Evolutionary conservation across 192 early-diverging fungal species (phyloP), one percentile per base, ranked within the genome.

Genomic region (Entomortierella parvispora): DNA sequence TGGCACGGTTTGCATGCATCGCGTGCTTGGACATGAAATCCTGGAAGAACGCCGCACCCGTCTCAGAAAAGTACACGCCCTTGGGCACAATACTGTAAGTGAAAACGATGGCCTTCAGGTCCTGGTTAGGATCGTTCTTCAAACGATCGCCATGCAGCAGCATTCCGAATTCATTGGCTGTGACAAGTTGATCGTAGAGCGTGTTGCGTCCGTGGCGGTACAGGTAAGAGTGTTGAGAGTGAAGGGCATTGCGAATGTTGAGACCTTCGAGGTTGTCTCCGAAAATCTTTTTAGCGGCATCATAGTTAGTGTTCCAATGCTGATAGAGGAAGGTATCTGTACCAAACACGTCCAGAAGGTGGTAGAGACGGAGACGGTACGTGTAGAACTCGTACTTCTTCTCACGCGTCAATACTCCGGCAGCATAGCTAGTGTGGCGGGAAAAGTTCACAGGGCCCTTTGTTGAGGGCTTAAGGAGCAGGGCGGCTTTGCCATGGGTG

Each of bases 21-120:
- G 74, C 74, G 20, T 77, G 74, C 42, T 77, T 77, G n/a, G 74
- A 77, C 74, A 77, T 77, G 43, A 77, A 77, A 29, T 77, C 74
- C 48, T 68, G 65, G 48, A 77, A 77, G 61, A 77, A 77, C 5
- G 74, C 74, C 5, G 66, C 43, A 6, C 74, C 74, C 12, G 74
- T 77, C 34, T 77, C 74, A 0, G 74, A 77, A 45, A 77, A 77
- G 25, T 77, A 77, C 18, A 77, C 12, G n/a, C 74, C 74, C 56
- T 77, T 77, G 65, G 74, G 65, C 18, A 68, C 14, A 18, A 77
- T 58, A 7, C 60, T 68, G 49, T 77, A 77, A 2, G 74, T 77
- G 43, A 77, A 77, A 8, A 77, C 74, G 28, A 68, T 44, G 22
- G 53, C 64, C 48, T 68, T 68, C 4, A 77, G 48, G 33, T 77